These are phyloP conservation scores for Aspergillus fijiensis DNA, from an alignment of 2,329 filamentous ascomycete genomes.

Conservation along the genomic window DNA sequence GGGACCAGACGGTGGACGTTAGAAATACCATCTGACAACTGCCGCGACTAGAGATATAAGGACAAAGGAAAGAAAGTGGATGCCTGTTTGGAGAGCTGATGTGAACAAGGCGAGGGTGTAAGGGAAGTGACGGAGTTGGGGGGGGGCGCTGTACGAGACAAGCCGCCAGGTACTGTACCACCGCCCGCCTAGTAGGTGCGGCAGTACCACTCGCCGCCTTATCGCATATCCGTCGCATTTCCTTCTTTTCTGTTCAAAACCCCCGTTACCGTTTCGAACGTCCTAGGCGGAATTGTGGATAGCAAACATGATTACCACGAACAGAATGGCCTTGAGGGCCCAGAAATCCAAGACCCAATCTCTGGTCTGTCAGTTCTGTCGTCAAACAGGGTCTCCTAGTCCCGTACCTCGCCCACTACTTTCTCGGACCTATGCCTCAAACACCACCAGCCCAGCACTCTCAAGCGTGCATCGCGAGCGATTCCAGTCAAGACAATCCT, in stretches of 20 bases:
- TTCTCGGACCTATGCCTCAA: conserved; percentile 21
- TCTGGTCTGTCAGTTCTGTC: conserved; percentile 41
- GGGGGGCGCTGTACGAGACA: background rate
- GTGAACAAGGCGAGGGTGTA: conserved; percentile 27
- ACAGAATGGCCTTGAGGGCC: conserved; percentile 33
- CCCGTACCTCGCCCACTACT: conserved; percentile 21
- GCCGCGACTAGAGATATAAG: conserved; percentile 4
- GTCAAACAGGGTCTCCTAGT: conserved; percentile 29
- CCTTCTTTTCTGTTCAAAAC: background rate
- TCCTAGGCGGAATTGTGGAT: background rate
- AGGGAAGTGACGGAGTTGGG: conserved; percentile 14
- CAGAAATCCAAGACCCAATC: conserved; percentile 26
- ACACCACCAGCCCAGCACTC: conserved; percentile 10
- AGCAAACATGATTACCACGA: conserved; percentile 30
- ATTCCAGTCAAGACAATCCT: conserved; percentile 19
- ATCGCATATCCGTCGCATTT: background rate
- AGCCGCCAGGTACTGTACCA: background rate
- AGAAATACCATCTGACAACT: conserved; percentile 15
- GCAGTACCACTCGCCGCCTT: conserved; percentile 7
- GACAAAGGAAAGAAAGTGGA: conserved; percentile 19
- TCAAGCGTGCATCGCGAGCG: conserved; percentile 14
- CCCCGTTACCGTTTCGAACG: background rate
- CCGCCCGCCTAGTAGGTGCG: background rate
- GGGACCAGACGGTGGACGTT: conserved; percentile 15
- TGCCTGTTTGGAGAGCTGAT: conserved; percentile 17